Evolutionary conservation across 2,329 filamentous ascomycete genomes (phyloP), one percentile per base, ranked within the genome.

Genomic region (Fusarium sp.): DNA sequence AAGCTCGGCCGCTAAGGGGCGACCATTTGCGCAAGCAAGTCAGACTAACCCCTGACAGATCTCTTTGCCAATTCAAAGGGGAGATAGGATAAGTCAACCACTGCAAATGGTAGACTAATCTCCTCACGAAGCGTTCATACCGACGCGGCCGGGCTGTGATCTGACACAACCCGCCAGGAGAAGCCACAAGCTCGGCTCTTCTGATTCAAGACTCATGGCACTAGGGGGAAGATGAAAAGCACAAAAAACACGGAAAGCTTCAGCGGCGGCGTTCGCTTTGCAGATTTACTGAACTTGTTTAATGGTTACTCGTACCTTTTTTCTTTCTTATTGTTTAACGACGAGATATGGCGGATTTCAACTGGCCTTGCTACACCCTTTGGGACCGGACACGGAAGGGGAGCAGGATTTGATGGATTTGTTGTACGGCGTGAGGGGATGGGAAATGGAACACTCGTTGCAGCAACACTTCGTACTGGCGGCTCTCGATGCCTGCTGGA

Each of bases 61-160:
- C 82, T 85, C 64, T 83, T 83, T 73, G 72, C 80, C 68, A 84
- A 81, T 61, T 76, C 79, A 66, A 84, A 82, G 78, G 81, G 80
- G 78, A 81, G 83, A 52, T 52, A 52, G 23, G 23, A 82, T 84
- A 82, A 68, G 61, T 37, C 37, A 23, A 6, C 23, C 20, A 23
- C 8, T 13, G 20, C 37, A 25, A 52, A 16, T 52, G 43, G 35
- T 20, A 56, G 25, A 45, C 57, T 62, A 20, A n/a, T 25, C 43
- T 41, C 45, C 60, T 48, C 34, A 52, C 25, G 45, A 62, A 14
- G 52, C 52, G 56, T 62, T 30, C 11, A 39, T 23, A 54, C 43
- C 34, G 32, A 30, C 20, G 20, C 50, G 45, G 48, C 45, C 23
- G 37, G 50, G 30, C 23, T 62, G 56, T 25, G 45, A 62, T 50